Base-by-base conservation (phyloP, 768 basidiomycete species). In the Macrolepiota dolichaula region DNA sequence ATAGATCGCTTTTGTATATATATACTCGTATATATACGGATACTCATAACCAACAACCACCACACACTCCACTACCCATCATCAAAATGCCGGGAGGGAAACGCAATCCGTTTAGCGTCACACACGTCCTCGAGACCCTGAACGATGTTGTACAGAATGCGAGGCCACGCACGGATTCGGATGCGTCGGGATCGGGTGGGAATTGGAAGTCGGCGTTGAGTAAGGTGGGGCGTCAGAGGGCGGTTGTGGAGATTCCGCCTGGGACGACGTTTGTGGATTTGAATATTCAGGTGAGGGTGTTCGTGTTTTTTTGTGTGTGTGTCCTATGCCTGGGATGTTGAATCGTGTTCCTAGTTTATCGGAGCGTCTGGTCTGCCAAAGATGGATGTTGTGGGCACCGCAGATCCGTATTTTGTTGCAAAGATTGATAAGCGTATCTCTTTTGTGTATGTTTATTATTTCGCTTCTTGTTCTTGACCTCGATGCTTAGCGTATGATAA, bases 351-450 rank as follows among this genome's bases (percentile, higher is more conserved):
- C 4, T 56, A 88, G 83, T 91, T 92, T 59, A 89, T 91, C 51
- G 85, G 87, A 3, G 90, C 89, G 4, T 82, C 82, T 15, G 82
- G 81, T 0, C 68, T 92, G 27, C 88, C 90, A 0, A 86, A 79
- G 77, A 83, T 88, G 81, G 88, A 90, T 64, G 79, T 89, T 9
- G 78, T 87, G 0, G 81, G 81, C 0, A 72, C 76, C 11, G 84
- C 85, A 0, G 87, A 91, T 73, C 88, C 90, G 4, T 91, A 89
- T 66, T 88, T 92, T 67, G 77, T 85, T 17, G 89, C 89, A 10
- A 83, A 79, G 59, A 70, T 91, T 40, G 88, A 92, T 69, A 74
- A 81, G 57, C 76, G 77, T 57, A 72, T 91, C n/a, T 79, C 82
- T 7, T 87, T 85, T 66, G 82, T 86, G 88, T 86, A 65, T 62